phyloP scores from a whole-genome alignment of 148 eudicot genomes.

The Diospyros kaki region DNA sequence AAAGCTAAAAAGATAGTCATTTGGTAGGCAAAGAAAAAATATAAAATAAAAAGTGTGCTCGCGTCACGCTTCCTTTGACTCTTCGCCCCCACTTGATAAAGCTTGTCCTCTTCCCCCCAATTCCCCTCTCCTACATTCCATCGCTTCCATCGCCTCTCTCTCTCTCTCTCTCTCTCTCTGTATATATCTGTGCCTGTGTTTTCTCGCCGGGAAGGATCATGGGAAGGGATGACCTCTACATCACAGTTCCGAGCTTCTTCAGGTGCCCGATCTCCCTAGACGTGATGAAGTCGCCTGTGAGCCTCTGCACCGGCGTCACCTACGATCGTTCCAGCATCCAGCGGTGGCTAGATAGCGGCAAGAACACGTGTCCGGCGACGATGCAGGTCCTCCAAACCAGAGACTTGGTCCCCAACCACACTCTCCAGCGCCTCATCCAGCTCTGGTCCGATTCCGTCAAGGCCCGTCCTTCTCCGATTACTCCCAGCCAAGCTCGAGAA shows the following conservation, averaged over 20 bases:
- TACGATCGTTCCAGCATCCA: slow-evolving; percentile 67
- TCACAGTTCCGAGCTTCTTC: slow-evolving; percentile 48
- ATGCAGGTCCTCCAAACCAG: slow-evolving; percentile 50
- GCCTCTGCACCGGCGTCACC: slow-evolving; percentile 61
- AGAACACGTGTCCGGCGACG: slow-evolving; percentile 79
- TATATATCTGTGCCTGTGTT: too few species aligned
- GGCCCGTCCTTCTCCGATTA: slow-evolving; percentile 13
- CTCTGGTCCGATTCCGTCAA: slow-evolving; percentile 42
- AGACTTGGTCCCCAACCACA: slow-evolving; percentile 35
- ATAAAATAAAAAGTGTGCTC: too few species aligned
- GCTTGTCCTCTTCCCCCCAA: too few species aligned
- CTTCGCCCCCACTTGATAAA: too few species aligned
- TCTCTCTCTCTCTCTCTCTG: not conserved
- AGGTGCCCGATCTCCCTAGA: slow-evolving; percentile 36
- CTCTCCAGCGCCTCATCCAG: slow-evolving; percentile 38
- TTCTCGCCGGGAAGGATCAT: slow-evolving; percentile 2
- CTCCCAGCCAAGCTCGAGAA: slow-evolving; percentile 3
- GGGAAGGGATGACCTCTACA: slow-evolving; percentile 36
- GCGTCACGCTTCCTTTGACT: too few species aligned
- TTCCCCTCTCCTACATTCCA: too few species aligned
- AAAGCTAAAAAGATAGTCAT: too few species aligned
- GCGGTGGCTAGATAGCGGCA: slow-evolving; percentile 59
- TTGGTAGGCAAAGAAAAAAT: too few species aligned
- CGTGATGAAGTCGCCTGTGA: too few species aligned
- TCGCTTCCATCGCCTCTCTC: not conserved